Evolutionary conservation across 2,329 filamentous ascomycete species (phyloP), one percentile per base, ranked within the genome.

Genomic region (Tolypocladium ovalisporum): DNA sequence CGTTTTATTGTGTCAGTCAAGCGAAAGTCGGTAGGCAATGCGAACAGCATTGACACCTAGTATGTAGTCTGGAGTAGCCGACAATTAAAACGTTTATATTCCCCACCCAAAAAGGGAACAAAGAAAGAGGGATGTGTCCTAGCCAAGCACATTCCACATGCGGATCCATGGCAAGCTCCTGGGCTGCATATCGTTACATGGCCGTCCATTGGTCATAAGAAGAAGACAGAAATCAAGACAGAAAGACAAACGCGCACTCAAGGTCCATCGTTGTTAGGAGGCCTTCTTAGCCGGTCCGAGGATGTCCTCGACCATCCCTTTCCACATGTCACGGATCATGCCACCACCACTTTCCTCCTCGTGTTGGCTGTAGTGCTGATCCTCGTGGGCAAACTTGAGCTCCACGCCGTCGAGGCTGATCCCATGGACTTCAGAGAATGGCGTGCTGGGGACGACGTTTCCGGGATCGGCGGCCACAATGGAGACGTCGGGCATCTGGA

Each of bases 401-500:
- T 82, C 77, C 7, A 81, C 73, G 52, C 81, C 76, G 66, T 84
- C 81, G 9, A 83, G 65, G 52, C 77, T 76, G 63, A 83, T 77
- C n/a, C 76, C 76, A 64, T 84, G 80, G n/a, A 85, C 75, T 65
- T 81, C 79, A 10, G 79, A 80, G 58, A 86, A 70, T 5, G 81
- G 76, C 6, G 76, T 73, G 2, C 76, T 74, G 4, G 80, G 73
- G 4, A 77, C 67, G 34, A 83, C 79, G 49, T 71, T 70, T 24
- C 80, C 80, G 0, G 83, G 82, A 70, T 84, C 72, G 8, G 77
- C 75, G 13, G 82, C 83, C 34, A 86, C 71, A 60, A 86, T 77
- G 62, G 75, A 74, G 66, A 81, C 81, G 66, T 79, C 72, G 19
- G 76, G 73, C 49, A 63, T 62, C 7, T 70, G 64, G 42, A 79